These are phyloP conservation scores for Hanseniaspora jakobsenii DNA, from an alignment of 805 yeast species.

Conservation along the genomic window DNA sequence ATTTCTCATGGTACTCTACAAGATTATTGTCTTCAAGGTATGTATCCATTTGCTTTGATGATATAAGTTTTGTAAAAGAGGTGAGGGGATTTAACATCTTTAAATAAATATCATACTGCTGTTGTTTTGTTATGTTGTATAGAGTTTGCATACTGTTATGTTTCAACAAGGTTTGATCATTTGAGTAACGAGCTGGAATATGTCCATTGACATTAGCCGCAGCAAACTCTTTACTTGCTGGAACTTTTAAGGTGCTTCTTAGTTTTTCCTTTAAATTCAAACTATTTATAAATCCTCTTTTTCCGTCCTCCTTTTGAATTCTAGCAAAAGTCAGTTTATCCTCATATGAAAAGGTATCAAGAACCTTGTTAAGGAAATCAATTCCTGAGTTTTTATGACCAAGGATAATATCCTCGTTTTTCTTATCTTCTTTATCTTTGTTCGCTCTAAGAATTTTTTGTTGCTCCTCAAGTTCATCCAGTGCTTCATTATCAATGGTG, in stretches of 20 bases:
- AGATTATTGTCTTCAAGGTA: slow-evolving; percentile 11
- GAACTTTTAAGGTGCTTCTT: slow-evolving; percentile 56
- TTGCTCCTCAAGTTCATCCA: slow-evolving; percentile 33
- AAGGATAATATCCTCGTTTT: slow-evolving; percentile 31
- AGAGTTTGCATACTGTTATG: slow-evolving; percentile 14
- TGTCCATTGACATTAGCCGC: slow-evolving; percentile 21
- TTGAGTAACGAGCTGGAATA: slow-evolving; percentile 15
- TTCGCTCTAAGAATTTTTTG: slow-evolving; percentile 30
- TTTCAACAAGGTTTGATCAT: slow-evolving; percentile 21
- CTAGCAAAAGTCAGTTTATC: slow-evolving; percentile 77
- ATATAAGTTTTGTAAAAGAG: slow-evolving; percentile 3
- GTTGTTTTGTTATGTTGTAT: slow-evolving; percentile 10
- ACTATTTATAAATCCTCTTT: slow-evolving; percentile 59
- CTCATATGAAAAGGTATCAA: slow-evolving; percentile 70
- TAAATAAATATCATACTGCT: slow-evolving; percentile 6
- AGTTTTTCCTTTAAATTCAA: slow-evolving; percentile 58
- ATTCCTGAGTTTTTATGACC: slow-evolving; percentile 54
- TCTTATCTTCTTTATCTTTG: slow-evolving; percentile 31
- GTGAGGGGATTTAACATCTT: slow-evolving; percentile 9
- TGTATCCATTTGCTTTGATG: slow-evolving; percentile 8
- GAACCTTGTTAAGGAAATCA: slow-evolving; percentile 71
- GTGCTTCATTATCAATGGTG: slow-evolving; percentile 34
- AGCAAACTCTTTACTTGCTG: slow-evolving; percentile 37
- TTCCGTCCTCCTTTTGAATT: slow-evolving; percentile 73
- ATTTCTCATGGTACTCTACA: slow-evolving; percentile 14